phyloP scores from a whole-genome alignment of 257 asterid species.

The Paulownia fortunei region DNA sequence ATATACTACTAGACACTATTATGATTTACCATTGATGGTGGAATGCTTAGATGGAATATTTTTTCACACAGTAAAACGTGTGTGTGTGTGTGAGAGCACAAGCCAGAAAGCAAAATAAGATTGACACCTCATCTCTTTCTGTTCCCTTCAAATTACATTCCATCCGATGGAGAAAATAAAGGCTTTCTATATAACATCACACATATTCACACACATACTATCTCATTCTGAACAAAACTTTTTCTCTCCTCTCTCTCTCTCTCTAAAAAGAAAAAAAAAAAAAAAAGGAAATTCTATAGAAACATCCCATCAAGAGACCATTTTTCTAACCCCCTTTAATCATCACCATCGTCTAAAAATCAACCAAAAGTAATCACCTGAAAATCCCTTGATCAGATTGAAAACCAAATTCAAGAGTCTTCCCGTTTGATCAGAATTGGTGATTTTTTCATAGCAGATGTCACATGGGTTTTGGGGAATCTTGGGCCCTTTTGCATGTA shows the following conservation, averaged over 20 bases:
- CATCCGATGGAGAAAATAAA: conserved; percentile 56
- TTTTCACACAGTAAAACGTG: conserved; percentile 33
- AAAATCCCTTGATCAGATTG: conserved; percentile 47
- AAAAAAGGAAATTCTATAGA: conserved; percentile 33
- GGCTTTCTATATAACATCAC: conserved; percentile 37
- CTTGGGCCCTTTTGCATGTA: conserved; percentile 56
- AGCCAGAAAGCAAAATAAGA: conserved; percentile 39
- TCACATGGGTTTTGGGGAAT: conserved; percentile 68
- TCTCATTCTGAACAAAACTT: conserved; percentile 42
- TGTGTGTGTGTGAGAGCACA: conserved; percentile 27
- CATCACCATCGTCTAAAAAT: conserved; percentile 34
- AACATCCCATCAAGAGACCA: conserved; percentile 39
- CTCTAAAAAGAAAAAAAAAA: conserved; percentile 6
- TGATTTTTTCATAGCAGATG: conserved; percentile 39
- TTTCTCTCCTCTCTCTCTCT: conserved; percentile 18
- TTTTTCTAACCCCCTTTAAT: conserved; percentile 39
- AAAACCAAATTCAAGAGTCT: conserved; percentile 42
- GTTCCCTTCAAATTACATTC: conserved; percentile 47
- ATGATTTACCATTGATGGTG: not conserved
- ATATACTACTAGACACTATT: not conserved
- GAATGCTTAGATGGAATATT: not conserved
- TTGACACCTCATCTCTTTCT: conserved; percentile 63
- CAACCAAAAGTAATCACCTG: conserved; percentile 28
- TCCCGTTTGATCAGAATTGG: conserved; percentile 43
- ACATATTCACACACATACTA: conserved; percentile 44